Percentiles rank a stretch among this genome's conserved stretches.
Conservation (phyloP, 192 early-diverging fungal genomes). For the Gonapodya prolifera region DNA sequence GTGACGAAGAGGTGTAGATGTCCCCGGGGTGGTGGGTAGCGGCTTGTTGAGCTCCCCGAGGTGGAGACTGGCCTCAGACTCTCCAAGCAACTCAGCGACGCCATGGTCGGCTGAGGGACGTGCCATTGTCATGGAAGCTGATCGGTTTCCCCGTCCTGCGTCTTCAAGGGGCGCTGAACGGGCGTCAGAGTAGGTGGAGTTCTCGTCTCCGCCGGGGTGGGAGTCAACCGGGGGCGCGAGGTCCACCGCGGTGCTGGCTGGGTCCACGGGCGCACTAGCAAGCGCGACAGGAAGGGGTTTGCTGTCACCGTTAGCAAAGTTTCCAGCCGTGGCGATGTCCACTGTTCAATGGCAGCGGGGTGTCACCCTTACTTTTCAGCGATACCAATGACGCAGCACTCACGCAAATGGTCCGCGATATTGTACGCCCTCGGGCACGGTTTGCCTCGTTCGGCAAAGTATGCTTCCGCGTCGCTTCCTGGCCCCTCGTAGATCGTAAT, state of each 20-base stretch:
- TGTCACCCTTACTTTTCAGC: background rate
- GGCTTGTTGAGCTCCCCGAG: no score
- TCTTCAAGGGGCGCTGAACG: no score
- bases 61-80: no score
- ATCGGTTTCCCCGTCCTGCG: no score
- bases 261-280: background rate
- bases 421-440: slow-evolving; percentile 24
- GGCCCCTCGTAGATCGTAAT: background rate
- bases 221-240: background rate
- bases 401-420: slow-evolving; percentile 19
- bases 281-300: background rate
- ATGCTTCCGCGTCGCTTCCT: slow-evolving; percentile 23
- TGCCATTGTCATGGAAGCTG: no score
- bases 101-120: no score
- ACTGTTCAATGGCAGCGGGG: slow-evolving; percentile 14
- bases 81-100: no score
- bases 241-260: slow-evolving; percentile 13
- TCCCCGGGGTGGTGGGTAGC: no score
- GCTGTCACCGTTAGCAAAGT: background rate
- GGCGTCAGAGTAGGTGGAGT: slow-evolving; percentile 10
- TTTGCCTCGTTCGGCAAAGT: slow-evolving; percentile 21
- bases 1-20: no score
- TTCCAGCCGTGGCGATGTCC: slow-evolving; percentile 13
- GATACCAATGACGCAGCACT: slow-evolving; percentile 5
- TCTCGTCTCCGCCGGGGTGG: slow-evolving; percentile 8